These are phyloP conservation scores for Lumnitzera racemosa DNA, from an alignment of 345 rosid genomes.

Conservation along the genomic window DNA sequence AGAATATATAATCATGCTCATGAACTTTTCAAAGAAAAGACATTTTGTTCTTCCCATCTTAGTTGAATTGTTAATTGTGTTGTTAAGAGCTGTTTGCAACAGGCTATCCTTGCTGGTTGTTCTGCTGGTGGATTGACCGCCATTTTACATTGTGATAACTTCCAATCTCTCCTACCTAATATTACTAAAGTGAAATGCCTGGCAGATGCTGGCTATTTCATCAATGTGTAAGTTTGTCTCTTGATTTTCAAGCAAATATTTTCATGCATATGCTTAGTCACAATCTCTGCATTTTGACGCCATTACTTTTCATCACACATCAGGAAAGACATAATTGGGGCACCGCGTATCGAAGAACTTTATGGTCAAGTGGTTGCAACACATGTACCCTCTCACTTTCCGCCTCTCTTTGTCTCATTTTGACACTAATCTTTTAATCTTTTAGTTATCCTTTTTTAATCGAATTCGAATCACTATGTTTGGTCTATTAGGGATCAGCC, in stretches of 20 bases:
- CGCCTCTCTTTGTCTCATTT: not conserved
- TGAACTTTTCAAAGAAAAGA: not conserved
- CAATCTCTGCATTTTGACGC: not conserved
- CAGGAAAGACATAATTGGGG: constrained; percentile 81
- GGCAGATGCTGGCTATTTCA: constrained; percentile 91
- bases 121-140: constrained; percentile 97
- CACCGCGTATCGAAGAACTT: constrained; percentile 43
- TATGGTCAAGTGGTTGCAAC: constrained; percentile 63
- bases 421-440: too few relatives aligned
- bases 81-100: not conserved
- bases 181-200: constrained; percentile 80
- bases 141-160: constrained; percentile 81
- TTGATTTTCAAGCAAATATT: constrained; percentile 2
- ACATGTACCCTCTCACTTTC: constrained; percentile 44
- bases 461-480: not conserved
- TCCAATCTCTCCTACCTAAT: constrained; percentile 58
- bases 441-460: too few relatives aligned
- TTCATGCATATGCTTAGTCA: not conserved
- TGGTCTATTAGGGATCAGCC: constrained; percentile 51
- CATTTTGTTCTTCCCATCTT: too few relatives aligned
- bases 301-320: constrained; percentile 2
- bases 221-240: constrained; percentile 57
- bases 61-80: not conserved
- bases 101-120: constrained; percentile 94
- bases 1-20: not conserved